Percentiles rank a stretch among this genome's conserved stretches.
These are phyloP conservation scores for Debaryomyces nepalensis DNA, from an alignment of 1,139 yeast genomes.

Conservation along the genomic window DNA sequence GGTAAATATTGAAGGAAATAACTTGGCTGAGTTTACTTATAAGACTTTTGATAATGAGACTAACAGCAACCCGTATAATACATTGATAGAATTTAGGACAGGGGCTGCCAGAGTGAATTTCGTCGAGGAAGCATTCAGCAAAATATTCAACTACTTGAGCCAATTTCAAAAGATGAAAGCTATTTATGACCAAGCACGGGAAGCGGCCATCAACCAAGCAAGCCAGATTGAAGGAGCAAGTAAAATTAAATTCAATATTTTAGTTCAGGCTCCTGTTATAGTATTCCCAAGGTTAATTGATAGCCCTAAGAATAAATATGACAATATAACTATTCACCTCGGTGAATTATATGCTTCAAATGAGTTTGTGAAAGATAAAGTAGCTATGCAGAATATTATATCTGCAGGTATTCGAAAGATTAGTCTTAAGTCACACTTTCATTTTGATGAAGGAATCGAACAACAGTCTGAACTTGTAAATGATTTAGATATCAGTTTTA, in stretches of 20 bases:
- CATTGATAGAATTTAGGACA: conserved; percentile 67
- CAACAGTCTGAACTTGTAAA: conserved; percentile 73
- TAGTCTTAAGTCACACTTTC: conserved; percentile 62
- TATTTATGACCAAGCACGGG: conserved; percentile 84
- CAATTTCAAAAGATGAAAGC: conserved; percentile 87
- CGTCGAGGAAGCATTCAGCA: conserved; percentile 77
- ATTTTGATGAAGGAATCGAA: conserved; percentile 44
- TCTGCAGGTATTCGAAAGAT: conserved; percentile 75
- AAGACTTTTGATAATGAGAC: conserved; percentile 74
- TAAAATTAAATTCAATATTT: conserved; percentile 70
- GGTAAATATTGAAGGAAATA: conserved; percentile 79
- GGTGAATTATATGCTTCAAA: conserved; percentile 85
- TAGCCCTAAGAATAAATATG: conserved; percentile 48
- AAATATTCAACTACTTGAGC: conserved; percentile 67
- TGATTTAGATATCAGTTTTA: conserved; percentile 66
- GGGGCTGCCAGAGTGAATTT: conserved; percentile 79
- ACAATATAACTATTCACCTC: conserved; percentile 69
- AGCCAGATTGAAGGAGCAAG: conserved; percentile 64
- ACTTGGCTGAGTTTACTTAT: conserved; percentile 80
- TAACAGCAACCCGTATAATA: conserved; percentile 54
- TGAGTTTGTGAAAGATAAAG: conserved; percentile 43
- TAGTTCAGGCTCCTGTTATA: conserved; percentile 79
- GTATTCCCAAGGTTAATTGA: conserved; percentile 69
- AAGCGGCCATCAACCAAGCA: conserved; percentile 75
- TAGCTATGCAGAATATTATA: conserved; percentile 49